These are phyloP conservation scores for Angophora floribunda DNA, from an alignment of 345 rosid species.

Conservation along the genomic window DNA sequence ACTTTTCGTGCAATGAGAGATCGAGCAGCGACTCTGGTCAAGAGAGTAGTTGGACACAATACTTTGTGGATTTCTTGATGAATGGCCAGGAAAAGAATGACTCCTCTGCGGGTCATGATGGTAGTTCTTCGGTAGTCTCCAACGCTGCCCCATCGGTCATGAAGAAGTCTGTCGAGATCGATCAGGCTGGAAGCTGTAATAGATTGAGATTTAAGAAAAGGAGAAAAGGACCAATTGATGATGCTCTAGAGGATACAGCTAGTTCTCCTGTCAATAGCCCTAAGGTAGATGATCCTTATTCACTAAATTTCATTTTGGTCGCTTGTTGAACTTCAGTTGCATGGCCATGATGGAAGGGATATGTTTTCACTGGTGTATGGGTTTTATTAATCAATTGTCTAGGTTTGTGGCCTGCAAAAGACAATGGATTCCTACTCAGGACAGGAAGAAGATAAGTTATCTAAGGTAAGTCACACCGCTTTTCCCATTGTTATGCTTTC, in stretches of 20 bases:
- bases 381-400: neutral
- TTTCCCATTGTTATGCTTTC: neutral
- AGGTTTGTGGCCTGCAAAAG: conserved; percentile 18
- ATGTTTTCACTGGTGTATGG: neutral
- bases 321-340: neutral
- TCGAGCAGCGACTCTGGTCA: neutral
- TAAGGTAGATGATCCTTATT: conserved; percentile 12
- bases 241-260: conserved; percentile 56
- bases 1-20: neutral
- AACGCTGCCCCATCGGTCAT: conserved; percentile 30
- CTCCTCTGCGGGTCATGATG: conserved; percentile 2
- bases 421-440: conserved; percentile 10
- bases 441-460: conserved; percentile 4
- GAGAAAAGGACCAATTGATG: conserved; percentile 15
- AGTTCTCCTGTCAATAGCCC: conserved; percentile 41
- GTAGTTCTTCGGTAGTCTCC: conserved; percentile 14
- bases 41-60: conserved; percentile 62
- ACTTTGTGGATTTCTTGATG: conserved; percentile 37
- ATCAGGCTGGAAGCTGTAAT: neutral
- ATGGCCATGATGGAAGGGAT: neutral
- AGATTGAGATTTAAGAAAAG: conserved; percentile 4
- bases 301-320: neutral
- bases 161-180: neutral
- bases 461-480: neutral
- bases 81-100: neutral